A percentile compares a stretch with the other conserved stretches of the same genome.
Conservation (phyloP, 108 stramenopile genomes). For the Cyclostephanos tholiformis region DNA sequence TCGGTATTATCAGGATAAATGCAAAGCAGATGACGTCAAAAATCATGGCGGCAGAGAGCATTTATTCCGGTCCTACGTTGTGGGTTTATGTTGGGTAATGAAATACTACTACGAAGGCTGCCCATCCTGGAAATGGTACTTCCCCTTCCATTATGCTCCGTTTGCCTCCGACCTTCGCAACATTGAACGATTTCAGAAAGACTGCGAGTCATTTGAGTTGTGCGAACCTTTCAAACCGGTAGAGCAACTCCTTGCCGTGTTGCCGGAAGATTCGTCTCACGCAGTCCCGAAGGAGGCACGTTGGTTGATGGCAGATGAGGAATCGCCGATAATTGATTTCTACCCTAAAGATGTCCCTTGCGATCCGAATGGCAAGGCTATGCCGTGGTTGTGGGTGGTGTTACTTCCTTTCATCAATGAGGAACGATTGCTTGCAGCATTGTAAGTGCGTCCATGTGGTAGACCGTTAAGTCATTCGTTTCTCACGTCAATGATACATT, state of each 20-base stretch:
- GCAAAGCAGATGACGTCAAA: constrained; percentile 93
- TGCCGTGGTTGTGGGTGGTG: constrained; percentile 99
- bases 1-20: constrained; percentile 96
- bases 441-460: constrained; percentile 50
- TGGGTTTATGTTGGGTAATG: constrained; percentile 99
- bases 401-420: constrained; percentile 98
- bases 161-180: constrained; percentile 97
- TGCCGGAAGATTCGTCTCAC: constrained; percentile 93
- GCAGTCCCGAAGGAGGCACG: constrained; percentile 92
- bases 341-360: constrained; percentile 93
- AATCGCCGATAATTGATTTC: constrained; percentile 96
- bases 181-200: constrained; percentile 86
- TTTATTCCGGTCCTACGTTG: constrained; percentile 92
- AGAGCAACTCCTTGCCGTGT: constrained; percentile 97
- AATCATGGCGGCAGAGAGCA: constrained; percentile 89
- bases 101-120: constrained; percentile 97
- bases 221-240: constrained; percentile 94
- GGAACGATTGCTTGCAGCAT: constrained; percentile 81
- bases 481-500: constrained; percentile 5
- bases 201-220: constrained; percentile 76
- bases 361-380: constrained; percentile 98
- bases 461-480: background rate
- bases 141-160: constrained; percentile 98
- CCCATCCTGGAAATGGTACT: constrained; percentile 98
- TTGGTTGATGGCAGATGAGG: constrained; percentile 88